Evolutionary conservation across 305 asterid genomes (phyloP), one percentile per base, ranked within the genome.

Genomic region (Fraxinus floribunda): DNA sequence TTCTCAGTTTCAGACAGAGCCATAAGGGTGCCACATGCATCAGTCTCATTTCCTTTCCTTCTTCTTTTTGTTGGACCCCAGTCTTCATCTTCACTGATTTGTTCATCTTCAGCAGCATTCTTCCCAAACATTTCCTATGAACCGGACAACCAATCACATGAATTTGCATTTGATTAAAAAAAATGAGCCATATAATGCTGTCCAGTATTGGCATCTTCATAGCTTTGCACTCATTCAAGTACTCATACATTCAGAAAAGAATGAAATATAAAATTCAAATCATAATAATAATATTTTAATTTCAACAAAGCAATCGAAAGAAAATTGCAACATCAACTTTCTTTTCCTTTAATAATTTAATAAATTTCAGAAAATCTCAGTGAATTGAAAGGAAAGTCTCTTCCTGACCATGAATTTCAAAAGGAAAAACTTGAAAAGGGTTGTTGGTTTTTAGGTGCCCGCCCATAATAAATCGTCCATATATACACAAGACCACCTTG

Each of bases 61-160:
- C 82, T 94, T 86, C 87, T 88, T 88, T 85, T 91, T 76, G 86
- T 83, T 77, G 99, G 99, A 73, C 97, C 99, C 99, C 99, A 93
- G 80, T 95, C 99, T 87, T 95, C 99, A 83, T 95, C 99, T 62
- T 95, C 99, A 87, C 97, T 95, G 82, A 92, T 85, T 82, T 87
- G 93, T 82, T 93, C 98, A 84, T 76, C 83, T 64, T 83, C 88
- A 24, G 84, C 80, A 83, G 88, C 91, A 87, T 86, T 89, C 85
- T 88, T 95, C 75, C 98, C 99, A 89, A 95, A 95, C 92, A 95
- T 88, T 89, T 95, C 99, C 99, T 94, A 84, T 46, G 80, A 79
- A 79, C 77, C 81, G 81, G 39, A 41, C 41, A 83, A 84, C 26
- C 73, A 20, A 86, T 66, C 86, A 83, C 44, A 64, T 35, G 39